phyloP scores from a whole-genome alignment of 192 early-diverging fungal species.

The Coemansia sp. region DNA sequence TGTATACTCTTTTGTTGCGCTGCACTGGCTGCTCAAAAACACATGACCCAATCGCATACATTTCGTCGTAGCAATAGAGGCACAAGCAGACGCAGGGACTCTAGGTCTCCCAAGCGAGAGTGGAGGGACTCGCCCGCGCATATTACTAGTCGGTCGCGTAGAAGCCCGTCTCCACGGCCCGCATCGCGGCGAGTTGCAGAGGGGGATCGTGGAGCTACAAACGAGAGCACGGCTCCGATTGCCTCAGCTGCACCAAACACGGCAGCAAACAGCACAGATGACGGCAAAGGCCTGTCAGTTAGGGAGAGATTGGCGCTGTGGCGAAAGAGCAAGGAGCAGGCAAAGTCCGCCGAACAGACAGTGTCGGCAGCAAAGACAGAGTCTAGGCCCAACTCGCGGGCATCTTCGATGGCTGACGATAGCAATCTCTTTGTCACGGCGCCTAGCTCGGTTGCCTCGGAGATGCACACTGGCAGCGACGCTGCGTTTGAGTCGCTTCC shows the following conservation, averaged over 20 bases:
- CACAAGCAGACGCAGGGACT: conserved; percentile 13
- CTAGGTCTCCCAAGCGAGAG: conserved; percentile 22
- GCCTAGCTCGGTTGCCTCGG: conserved; percentile 19
- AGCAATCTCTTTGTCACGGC: conserved; percentile 41
- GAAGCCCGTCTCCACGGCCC: not conserved
- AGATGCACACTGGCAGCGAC: conserved; percentile 9
- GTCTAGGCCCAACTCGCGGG: conserved; percentile 7
- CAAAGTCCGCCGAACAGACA: not conserved
- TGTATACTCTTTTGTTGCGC: not conserved
- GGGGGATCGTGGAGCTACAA: not conserved
- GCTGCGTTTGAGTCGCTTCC: conserved; percentile 20
- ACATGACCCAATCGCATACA: conserved; percentile 38
- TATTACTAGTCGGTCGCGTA: not conserved
- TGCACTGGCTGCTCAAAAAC: conserved; percentile 9
- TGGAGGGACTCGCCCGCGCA: not conserved
- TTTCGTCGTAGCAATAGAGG: conserved; percentile 35
- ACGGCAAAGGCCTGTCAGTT: conserved; percentile 68
- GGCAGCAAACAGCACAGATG: conserved; percentile 41
- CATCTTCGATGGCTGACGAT: conserved; percentile 21
- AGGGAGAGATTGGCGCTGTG: conserved; percentile 81
- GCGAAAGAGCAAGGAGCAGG: conserved; percentile 64
- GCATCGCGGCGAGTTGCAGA: not conserved
- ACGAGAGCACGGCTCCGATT: conserved; percentile 7
- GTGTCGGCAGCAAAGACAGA: conserved; percentile 3
- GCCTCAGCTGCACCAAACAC: conserved; percentile 22